These are phyloP conservation scores for Botryotinia narcissicola DNA, from an alignment of 2,329 filamentous ascomycete species.

Conservation along the genomic window DNA sequence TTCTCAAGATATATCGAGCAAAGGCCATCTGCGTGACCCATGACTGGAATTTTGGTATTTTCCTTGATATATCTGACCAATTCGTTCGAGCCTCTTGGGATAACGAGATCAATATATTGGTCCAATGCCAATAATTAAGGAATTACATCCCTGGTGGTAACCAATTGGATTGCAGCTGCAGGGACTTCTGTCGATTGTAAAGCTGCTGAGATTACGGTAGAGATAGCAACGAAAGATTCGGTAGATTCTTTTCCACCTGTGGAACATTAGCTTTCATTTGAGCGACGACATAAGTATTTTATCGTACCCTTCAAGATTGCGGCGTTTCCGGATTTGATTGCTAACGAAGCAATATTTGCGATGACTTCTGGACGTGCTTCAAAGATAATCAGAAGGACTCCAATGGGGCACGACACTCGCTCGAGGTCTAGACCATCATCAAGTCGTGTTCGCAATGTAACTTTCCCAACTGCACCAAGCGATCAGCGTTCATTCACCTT, in stretches of 20 bases:
- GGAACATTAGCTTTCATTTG: slow-evolving; percentile 2
- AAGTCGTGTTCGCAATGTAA: slow-evolving; percentile 78
- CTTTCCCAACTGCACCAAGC: slow-evolving; percentile 65
- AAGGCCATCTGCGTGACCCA: slow-evolving; percentile 93
- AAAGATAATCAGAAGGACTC: slow-evolving; percentile 97
- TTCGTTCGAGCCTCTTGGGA: slow-evolving; percentile 61
- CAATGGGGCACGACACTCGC: slow-evolving; percentile 89
- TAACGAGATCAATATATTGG: slow-evolving; percentile 87
- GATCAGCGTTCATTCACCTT: slow-evolving; percentile 17
- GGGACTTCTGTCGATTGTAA: slow-evolving; percentile 73
- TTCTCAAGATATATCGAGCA: slow-evolving; percentile 83
- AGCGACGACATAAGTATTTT: neutral
- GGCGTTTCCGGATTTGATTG: slow-evolving; percentile 95
- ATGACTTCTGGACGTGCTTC: slow-evolving; percentile 97
- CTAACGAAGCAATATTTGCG: slow-evolving; percentile 92
- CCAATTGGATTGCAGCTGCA: slow-evolving; percentile 84
- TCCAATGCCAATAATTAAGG: slow-evolving; percentile 84
- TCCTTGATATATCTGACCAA: slow-evolving; percentile 72
- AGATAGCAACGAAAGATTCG: slow-evolving; percentile 91
- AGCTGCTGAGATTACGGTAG: slow-evolving; percentile 76
- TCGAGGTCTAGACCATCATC: slow-evolving; percentile 85
- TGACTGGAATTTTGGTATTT: slow-evolving; percentile 88
- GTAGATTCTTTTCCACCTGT: slow-evolving; percentile 91
- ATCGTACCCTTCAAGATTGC: slow-evolving; percentile 81
- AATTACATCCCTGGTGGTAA: slow-evolving; percentile 88